A percentile compares a stretch with the other conserved stretches of the same genome.
Evolutionary conservation across 108 stramenopile genomes (phyloP).

Genomic region (Skeletonema marinoi): DNA sequence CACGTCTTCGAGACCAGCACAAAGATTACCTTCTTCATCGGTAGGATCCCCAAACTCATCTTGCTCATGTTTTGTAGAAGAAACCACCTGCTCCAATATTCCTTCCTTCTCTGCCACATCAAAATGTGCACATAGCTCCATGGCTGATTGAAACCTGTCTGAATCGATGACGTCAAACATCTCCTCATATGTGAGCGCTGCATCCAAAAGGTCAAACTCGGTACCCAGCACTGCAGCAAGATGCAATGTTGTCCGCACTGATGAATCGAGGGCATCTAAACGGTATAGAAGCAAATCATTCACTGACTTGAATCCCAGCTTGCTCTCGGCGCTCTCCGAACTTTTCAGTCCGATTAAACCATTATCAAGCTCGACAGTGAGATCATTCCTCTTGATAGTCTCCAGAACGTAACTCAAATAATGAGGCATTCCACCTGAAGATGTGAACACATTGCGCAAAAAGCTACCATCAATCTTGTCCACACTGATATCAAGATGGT

Average conservation of each 20-base stretch:
- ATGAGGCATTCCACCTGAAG: slow-evolving; percentile 71
- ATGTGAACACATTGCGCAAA: slow-evolving; percentile 42
- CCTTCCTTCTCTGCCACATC: slow-evolving; percentile 63
- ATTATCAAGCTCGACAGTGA: slow-evolving; percentile 30
- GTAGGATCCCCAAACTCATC: slow-evolving; percentile 28
- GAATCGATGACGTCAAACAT: slow-evolving; percentile 22
- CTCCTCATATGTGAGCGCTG: slow-evolving; percentile 52
- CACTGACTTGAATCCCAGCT: slow-evolving; percentile 35
- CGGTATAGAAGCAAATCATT: slow-evolving; percentile 64
- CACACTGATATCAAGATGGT: slow-evolving; percentile 32
- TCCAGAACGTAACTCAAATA: slow-evolving; percentile 67
- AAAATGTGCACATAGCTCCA: slow-evolving; percentile 36
- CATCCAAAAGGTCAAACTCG: slow-evolving; percentile 57
- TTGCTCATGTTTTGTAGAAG: background rate
- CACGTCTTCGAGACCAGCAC: slow-evolving; percentile 19
- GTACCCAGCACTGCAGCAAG: slow-evolving; percentile 62
- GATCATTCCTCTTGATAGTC: slow-evolving; percentile 56
- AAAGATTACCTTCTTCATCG: slow-evolving; percentile 32
- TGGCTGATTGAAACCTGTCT: slow-evolving; percentile 28
- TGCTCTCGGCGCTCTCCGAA: slow-evolving; percentile 1
- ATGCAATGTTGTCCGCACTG: slow-evolving; percentile 52
- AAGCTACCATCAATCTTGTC: slow-evolving; percentile 52
- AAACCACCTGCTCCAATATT: slow-evolving; percentile 51
- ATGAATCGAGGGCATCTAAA: slow-evolving; percentile 60
- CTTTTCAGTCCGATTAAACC: slow-evolving; percentile 43